These are phyloP conservation scores for Didymosphaeria variabile DNA, from an alignment of 2,329 filamentous ascomycete species.

Conservation along the genomic window DNA sequence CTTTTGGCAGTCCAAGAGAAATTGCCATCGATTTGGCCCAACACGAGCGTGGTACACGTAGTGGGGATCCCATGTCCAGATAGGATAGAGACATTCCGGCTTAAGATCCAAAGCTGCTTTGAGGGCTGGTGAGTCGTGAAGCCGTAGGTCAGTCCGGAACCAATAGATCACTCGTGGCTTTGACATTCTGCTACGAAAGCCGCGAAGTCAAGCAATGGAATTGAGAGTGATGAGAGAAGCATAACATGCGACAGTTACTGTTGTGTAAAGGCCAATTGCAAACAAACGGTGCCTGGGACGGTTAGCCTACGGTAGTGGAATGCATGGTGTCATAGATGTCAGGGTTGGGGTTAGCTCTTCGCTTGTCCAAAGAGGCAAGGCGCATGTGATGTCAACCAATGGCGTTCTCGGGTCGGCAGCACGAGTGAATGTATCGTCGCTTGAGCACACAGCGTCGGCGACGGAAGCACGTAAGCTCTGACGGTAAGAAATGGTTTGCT, in stretches of 20 bases:
- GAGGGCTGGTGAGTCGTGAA: constrained; percentile 80
- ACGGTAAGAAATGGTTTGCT: no score
- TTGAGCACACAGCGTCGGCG: no score
- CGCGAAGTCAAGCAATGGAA: neutral
- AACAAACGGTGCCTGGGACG: constrained; percentile 15
- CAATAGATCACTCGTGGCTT: constrained; percentile 74
- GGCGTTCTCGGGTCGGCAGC: neutral
- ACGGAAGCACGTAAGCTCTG: no score
- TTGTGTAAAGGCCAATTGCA: constrained; percentile 9
- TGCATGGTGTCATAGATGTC: constrained; percentile 42
- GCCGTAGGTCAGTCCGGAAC: constrained; percentile 80
- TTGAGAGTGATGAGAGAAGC: neutral
- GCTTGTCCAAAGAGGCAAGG: constrained; percentile 30
- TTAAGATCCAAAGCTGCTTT: constrained; percentile 75
- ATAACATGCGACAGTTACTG: neutral
- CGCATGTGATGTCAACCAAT: constrained; percentile 2
- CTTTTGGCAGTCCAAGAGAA: constrained; percentile 74
- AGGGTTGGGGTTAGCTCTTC: constrained; percentile 23
- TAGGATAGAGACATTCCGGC: constrained; percentile 73
- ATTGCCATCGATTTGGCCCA: constrained; percentile 78
- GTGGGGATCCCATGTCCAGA: constrained; percentile 84
- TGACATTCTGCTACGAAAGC: constrained; percentile 26
- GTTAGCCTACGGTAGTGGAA: constrained; percentile 26
- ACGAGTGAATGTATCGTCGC: constrained; percentile 1
- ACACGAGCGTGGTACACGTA: constrained; percentile 78